These are phyloP conservation scores for Naematelia aurantialba DNA, from an alignment of 768 basidiomycete species.

Conservation along the genomic window DNA sequence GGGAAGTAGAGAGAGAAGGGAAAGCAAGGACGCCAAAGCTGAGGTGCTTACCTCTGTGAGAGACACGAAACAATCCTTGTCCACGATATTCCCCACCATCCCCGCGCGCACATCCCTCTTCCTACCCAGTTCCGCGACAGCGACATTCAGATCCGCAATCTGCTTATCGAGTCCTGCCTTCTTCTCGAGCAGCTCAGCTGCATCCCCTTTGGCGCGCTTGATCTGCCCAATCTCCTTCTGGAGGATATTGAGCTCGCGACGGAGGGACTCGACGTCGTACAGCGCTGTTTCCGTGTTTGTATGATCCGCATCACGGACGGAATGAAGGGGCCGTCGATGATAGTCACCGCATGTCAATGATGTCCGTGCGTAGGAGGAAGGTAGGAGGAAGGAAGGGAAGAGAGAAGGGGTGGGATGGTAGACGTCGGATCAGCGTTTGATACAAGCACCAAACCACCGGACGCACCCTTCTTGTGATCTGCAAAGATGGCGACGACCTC, in stretches of 20 bases:
- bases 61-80: slow-evolving; percentile 77
- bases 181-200: slow-evolving; percentile 75
- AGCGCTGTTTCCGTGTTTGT: slow-evolving; percentile 3
- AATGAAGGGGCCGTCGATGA: too few species aligned
- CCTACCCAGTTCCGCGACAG: slow-evolving; percentile 68
- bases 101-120: slow-evolving; percentile 61
- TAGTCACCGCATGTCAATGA: too few species aligned
- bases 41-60: slow-evolving; percentile 69
- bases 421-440: neutral
- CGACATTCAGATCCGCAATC: slow-evolving; percentile 71
- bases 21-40: neutral
- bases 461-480: slow-evolving; percentile 91
- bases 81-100: slow-evolving; percentile 88
- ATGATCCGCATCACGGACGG: too few species aligned
- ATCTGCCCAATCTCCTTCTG: slow-evolving; percentile 93
- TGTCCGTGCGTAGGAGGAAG: neutral
- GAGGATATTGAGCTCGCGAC: slow-evolving; percentile 78
- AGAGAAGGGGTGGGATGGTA: too few species aligned
- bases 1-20: neutral
- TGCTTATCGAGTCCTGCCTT: slow-evolving; percentile 83
- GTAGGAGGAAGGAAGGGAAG: neutral
- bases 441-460: too few species aligned
- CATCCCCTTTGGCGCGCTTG: slow-evolving; percentile 93
- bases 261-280: slow-evolving; percentile 70
- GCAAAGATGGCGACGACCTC: slow-evolving; percentile 87